These are phyloP conservation scores for Dothidotthia symphoricarpi DNA, from an alignment of 2,329 filamentous ascomycete species.

Conservation along the genomic window DNA sequence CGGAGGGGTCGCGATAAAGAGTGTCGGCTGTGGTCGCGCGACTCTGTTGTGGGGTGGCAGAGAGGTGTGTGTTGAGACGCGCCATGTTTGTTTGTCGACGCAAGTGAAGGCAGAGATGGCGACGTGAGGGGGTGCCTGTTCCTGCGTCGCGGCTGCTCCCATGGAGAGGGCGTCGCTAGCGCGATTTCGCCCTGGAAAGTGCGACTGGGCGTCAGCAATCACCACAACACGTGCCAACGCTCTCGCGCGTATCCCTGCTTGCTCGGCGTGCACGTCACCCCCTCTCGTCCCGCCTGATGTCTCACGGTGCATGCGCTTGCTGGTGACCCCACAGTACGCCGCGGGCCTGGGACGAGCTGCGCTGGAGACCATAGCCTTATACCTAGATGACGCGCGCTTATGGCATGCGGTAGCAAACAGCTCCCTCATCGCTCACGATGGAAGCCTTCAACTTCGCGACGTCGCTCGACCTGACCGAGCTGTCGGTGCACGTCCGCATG, in stretches of 20 bases:
- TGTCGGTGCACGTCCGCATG: slow-evolving; percentile 66
- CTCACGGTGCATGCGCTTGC: too few species aligned
- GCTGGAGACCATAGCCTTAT: too few species aligned
- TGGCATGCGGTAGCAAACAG: slow-evolving; percentile 25
- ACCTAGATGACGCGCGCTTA: slow-evolving; percentile 14
- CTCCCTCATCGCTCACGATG: slow-evolving; percentile 54
- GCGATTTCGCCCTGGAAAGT: slow-evolving; percentile 18
- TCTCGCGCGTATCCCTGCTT: slow-evolving; percentile 21
- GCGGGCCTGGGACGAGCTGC: background rate
- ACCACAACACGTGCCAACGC: slow-evolving; percentile 17
- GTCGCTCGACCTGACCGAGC: slow-evolving; percentile 72
- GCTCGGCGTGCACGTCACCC: too few species aligned
- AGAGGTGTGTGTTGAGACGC: slow-evolving; percentile 36
- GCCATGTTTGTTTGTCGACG: slow-evolving; percentile 33
- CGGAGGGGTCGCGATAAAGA: slow-evolving; percentile 41
- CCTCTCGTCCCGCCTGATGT: too few species aligned
- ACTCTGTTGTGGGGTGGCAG: slow-evolving; percentile 29
- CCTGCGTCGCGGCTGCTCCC: too few species aligned
- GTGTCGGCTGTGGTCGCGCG: slow-evolving; percentile 36
- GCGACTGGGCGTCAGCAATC: slow-evolving; percentile 18
- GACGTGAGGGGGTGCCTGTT: slow-evolving; percentile 6
- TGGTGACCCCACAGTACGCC: background rate
- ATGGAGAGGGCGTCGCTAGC: too few species aligned
- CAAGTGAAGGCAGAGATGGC: slow-evolving; percentile 1
- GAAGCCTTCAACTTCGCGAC: slow-evolving; percentile 95